Evolutionary conservation across 345 rosid genomes (phyloP), one percentile per base, ranked within the genome.

Genomic region (Ceriops tagal): DNA sequence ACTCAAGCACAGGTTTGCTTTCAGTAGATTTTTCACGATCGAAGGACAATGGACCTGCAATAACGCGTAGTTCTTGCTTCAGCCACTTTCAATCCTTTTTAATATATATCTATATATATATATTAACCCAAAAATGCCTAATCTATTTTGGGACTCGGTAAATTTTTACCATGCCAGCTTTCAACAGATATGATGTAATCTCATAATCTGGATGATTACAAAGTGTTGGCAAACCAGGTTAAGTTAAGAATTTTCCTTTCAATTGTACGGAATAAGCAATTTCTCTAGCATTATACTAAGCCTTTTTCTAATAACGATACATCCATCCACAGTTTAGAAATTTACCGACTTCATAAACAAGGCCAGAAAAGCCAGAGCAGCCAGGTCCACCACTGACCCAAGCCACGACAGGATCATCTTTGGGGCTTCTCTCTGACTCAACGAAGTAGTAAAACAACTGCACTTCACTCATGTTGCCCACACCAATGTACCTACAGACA

Each of bases 31-130:
- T 59, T 9, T 26, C 58, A 7, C 39, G 71, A 15, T 81, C 80
- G 61, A 57, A 81, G 3, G 2, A 59, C 20, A 84, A 32, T 15
- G 87, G 87, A 59, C 85, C 87, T 84, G 56, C 18, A 31, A 32
- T 32, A 19, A 10, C 3, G 13, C 46, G 10, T 37, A 37, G 9
- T 37, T 37, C 43, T 37, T 37, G 43, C 43, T 37, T 37, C 7
- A 37, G 43, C 43, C 43, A 37, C 1, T 37, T 37, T 1, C 8
- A 6, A 1, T 37, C 43, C 43, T 37, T 37, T 37, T 37, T 8
- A 37, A 24, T 24, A 24, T 24, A 24, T 24, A 1, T 8, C 1
- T 10, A 7, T 37, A 24, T 24, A 1, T 8, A 7, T 10, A 7
- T 37, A 7, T 37, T 30, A 8, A 34, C 55, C 21, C 0, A 3